Evolutionary conservation across 306 rosid genomes (phyloP).

Genomic region (Vigna hirtella): DNA sequence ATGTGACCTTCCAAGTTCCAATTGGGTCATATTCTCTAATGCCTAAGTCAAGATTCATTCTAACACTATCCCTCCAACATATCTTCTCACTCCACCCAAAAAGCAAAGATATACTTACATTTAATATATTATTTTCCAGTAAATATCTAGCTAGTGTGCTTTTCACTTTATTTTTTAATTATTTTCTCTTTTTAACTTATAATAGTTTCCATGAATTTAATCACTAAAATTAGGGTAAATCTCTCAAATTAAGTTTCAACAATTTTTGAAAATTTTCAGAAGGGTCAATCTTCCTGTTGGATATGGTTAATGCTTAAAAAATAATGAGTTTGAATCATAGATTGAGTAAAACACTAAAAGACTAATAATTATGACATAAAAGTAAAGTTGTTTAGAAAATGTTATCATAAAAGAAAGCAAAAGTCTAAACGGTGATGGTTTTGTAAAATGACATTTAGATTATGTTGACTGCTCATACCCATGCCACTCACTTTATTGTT

Average conservation of each 20-base stretch:
- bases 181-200: not conserved
- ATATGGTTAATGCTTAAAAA: not conserved
- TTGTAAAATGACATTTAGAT: conserved; percentile 11
- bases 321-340: not conserved
- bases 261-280: not conserved
- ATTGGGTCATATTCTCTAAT: conserved; percentile 40
- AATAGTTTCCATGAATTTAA: not conserved
- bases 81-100: conserved; percentile 44
- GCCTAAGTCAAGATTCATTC: conserved; percentile 32
- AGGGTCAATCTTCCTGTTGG: conserved; percentile 6
- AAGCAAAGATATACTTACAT: conserved; percentile 26
- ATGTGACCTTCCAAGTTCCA: conserved; percentile 46
- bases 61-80: conserved; percentile 31
- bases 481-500: not conserved
- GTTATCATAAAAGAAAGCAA: conserved; percentile 7
- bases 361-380: conserved; percentile 2
- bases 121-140: not conserved
- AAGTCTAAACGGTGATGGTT: conserved; percentile 37
- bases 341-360: not conserved
- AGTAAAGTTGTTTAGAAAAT: not conserved
- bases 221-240: not conserved
- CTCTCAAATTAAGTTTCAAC: not conserved
- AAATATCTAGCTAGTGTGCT: conserved; percentile 37
- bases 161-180: not conserved
- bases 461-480: not conserved